phyloP scores from a whole-genome alignment of 2,329 filamentous ascomycete species.

The Fusarium marasasianum region DNA sequence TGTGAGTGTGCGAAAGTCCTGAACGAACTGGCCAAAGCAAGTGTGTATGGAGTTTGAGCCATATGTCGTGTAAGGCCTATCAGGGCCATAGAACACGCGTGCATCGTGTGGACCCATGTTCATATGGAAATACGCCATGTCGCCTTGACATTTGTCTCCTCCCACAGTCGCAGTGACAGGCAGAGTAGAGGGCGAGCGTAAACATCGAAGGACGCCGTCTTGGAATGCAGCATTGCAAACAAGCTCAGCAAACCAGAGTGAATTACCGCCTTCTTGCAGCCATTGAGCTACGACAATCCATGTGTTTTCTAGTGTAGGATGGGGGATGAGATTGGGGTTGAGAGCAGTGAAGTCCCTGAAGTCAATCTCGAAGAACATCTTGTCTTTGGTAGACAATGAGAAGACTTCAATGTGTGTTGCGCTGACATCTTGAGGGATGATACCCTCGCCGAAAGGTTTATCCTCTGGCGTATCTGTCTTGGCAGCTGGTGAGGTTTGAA shows the following conservation, averaged over 20 bases:
- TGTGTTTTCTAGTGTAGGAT: slow-evolving; percentile 56
- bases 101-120: slow-evolving; percentile 67
- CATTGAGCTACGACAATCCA: slow-evolving; percentile 64
- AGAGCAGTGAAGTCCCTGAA: slow-evolving; percentile 55
- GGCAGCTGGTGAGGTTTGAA: background rate
- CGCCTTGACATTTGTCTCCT: slow-evolving; percentile 55
- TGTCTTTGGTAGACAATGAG: slow-evolving; percentile 57
- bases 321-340: slow-evolving; percentile 68
- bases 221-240: slow-evolving; percentile 61
- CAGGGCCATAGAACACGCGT: slow-evolving; percentile 64
- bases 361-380: slow-evolving; percentile 59
- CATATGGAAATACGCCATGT: slow-evolving; percentile 52
- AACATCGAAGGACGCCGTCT: slow-evolving; percentile 53
- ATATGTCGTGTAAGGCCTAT: slow-evolving; percentile 60
- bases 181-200: slow-evolving; percentile 51
- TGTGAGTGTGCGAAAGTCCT: slow-evolving; percentile 61
- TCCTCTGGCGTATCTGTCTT: background rate
- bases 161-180: slow-evolving; percentile 58
- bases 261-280: slow-evolving; percentile 38
- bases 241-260: slow-evolving; percentile 54
- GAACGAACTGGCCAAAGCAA: slow-evolving; percentile 67
- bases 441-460: background rate
- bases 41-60: slow-evolving; percentile 64
- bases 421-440: background rate
- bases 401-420: slow-evolving; percentile 51